Percentiles rank a stretch among this genome's conserved stretches.
Conservation (phyloP, 2,329 filamentous ascomycete genomes). For the Ilyonectria destructans region DNA sequence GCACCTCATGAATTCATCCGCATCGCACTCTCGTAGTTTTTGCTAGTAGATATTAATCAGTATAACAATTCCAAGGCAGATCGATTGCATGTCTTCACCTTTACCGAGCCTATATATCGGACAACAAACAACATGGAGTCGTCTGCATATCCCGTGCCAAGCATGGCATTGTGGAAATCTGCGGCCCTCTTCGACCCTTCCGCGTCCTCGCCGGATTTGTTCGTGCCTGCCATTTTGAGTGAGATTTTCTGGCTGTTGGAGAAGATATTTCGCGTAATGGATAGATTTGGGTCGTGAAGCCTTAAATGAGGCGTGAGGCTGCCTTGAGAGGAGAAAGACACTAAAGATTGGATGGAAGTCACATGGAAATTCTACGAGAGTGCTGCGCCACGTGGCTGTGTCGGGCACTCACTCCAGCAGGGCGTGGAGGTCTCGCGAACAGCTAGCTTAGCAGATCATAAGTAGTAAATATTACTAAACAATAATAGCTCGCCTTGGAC, state of each 20-base stretch:
- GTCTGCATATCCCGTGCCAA: constrained; percentile 49
- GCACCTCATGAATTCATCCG: constrained; percentile 43
- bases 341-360: constrained; percentile 21
- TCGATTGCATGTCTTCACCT: constrained; percentile 36
- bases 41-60: constrained; percentile 29
- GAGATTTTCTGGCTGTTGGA: too few relatives aligned
- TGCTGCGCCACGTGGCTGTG: constrained; percentile 33
- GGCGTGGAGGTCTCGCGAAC: too few relatives aligned
- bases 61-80: background rate
- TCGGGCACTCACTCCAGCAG: background rate
- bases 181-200: constrained; percentile 46
- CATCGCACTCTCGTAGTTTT: constrained; percentile 47
- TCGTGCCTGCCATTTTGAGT: constrained; percentile 15
- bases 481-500: too few relatives aligned
- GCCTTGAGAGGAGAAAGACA: background rate
- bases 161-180: constrained; percentile 49
- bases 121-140: constrained; percentile 52
- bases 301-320: background rate
- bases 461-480: too few relatives aligned
- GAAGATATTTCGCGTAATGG: too few relatives aligned
- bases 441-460: background rate
- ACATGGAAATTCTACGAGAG: constrained; percentile 18
- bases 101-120: constrained; percentile 45
- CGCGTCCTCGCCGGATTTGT: constrained; percentile 21
- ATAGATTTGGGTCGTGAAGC: too few relatives aligned